Percentiles rank a stretch among this genome's conserved stretches.
Evolutionary conservation across 495 filamentous ascomycete genomes (phyloP).

Genomic region (Podospora tetraspora): DNA sequence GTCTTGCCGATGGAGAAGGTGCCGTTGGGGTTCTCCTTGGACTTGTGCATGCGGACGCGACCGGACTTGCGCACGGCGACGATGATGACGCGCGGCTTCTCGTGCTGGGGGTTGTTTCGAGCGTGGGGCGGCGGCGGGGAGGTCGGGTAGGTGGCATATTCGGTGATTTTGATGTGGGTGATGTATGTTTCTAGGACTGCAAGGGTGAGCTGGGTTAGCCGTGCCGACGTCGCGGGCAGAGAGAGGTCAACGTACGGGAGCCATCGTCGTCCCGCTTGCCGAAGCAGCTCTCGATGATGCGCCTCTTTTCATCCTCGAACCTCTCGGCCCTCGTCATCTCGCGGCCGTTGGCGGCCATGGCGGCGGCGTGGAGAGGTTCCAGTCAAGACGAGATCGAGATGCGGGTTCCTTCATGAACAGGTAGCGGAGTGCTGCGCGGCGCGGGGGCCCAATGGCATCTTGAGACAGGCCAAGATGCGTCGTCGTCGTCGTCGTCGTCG

Average conservation of each 20-base stretch:
- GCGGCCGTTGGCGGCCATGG: constrained; percentile 30
- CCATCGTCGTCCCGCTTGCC: constrained; percentile 79
- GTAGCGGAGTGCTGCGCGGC: constrained; percentile 16
- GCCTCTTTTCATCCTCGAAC: constrained; percentile 92
- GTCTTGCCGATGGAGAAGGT: constrained; percentile 97
- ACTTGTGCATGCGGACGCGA: constrained; percentile 91
- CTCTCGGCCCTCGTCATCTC: constrained; percentile 69
- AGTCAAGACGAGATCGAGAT: constrained; percentile 16
- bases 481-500: neutral
- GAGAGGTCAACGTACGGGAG: constrained; percentile 53
- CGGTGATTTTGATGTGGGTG: constrained; percentile 84
- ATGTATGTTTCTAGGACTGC: constrained; percentile 92
- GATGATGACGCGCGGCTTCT: constrained; percentile 87
- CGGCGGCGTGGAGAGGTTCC: constrained; percentile 18
- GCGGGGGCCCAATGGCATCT: constrained; percentile 14
- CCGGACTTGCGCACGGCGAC: constrained; percentile 88
- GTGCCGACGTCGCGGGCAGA: neutral
- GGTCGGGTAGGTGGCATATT: constrained; percentile 80
- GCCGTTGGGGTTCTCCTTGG: constrained; percentile 87
- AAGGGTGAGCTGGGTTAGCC: constrained; percentile 13
- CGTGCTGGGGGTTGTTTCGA: constrained; percentile 56
- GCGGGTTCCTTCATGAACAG: constrained; percentile 24
- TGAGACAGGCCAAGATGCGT: neutral
- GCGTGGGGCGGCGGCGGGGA: constrained; percentile 73
- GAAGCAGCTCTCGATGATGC: constrained; percentile 91